Conservation (phyloP, 352 stramenopile genomes). For the Phytophthora cactorum region DNA sequence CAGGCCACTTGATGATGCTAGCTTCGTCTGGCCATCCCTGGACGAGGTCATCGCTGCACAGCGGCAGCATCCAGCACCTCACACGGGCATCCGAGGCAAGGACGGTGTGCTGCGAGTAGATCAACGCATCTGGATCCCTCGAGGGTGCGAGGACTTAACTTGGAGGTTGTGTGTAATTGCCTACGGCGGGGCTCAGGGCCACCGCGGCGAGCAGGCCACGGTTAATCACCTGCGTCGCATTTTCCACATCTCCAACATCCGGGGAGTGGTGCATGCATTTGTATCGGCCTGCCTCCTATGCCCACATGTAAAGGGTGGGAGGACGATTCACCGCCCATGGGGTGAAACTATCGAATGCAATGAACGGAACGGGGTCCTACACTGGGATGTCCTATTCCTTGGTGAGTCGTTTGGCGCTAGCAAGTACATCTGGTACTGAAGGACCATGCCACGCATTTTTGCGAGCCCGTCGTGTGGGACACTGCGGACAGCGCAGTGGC, state of each 20-base stretch:
- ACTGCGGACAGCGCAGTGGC: slow-evolving; percentile 3
- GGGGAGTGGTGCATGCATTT: not conserved
- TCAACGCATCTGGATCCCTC: not conserved
- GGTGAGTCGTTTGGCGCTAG: not conserved
- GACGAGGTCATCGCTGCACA: no score
- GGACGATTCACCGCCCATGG: slow-evolving; percentile 3
- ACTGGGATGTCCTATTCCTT: slow-evolving; percentile 2
- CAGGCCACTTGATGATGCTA: no score
- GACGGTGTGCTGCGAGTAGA: not conserved
- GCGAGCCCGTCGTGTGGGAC: slow-evolving; percentile 31
- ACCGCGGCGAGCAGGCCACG: slow-evolving; percentile 6
- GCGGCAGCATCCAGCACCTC: no score
- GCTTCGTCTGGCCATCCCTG: no score
- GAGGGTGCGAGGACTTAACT: not conserved
- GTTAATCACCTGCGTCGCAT: not conserved
- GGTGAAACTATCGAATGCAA: slow-evolving; percentile 17
- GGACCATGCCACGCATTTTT: slow-evolving; percentile 37
- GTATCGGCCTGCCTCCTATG: not conserved
- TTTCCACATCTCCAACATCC: slow-evolving; percentile 2
- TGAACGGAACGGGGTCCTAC: slow-evolving; percentile 1
- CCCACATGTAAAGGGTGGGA: slow-evolving; percentile 1
- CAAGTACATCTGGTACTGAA: slow-evolving; percentile 42
- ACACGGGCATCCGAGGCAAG: no score
- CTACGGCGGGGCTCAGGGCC: slow-evolving; percentile 6
- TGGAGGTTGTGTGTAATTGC: slow-evolving; percentile 2